Evolutionary conservation across 352 stramenopile species (phyloP), one percentile per base, ranked within the genome.

Genomic region (Globisporangium rhizosaccharum): DNA sequence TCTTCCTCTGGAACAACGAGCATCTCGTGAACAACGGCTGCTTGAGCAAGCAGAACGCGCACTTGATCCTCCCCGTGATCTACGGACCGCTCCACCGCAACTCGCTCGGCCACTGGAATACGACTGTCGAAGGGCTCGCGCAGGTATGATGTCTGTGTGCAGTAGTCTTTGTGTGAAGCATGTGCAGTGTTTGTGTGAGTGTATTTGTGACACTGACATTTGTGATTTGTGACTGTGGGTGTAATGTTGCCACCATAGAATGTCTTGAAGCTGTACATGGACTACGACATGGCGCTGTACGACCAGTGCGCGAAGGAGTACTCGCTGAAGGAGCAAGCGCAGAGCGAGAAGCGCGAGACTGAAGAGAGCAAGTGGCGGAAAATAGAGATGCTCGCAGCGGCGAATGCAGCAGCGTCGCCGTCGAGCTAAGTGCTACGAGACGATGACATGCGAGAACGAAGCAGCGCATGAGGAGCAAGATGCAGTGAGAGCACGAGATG

Each of bases 1-100:
- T 99, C 5, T 99, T 98, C 68, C 79, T 99, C 20, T 99, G 97
- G 97, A 99, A 99, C 75, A 99, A 98, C 63, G 96, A 99, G 62
- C 94, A 98, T 62, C 83, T 99, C 47, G 95, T 98, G 28, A 98
- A 97, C 61, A 97, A 92, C 45, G 96, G 94, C 12, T 98, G 94
- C 42, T 76, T 98, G 20, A 97, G 86, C 46, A 86, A 96, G 60
- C 76, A 98, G 62, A 92, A 98, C 69, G 91, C 94, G 26, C 75
- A 89, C 52, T 79, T 94, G 51, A 92, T 99, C 26, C 74, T 99
- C 28, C 96, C 96, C 1, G 87, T 98, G 25, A 97, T 99, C 70
- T 98, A 98, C 63, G 80, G 83, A 23, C 74, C 82, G 23, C 79
- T 97, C n/a, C 82, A 87, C 70, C 76, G 83, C 53, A 91, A 94